Base-by-base conservation (phyloP, 2,329 filamentous ascomycete species). In the Talaromyces sp. region DNA sequence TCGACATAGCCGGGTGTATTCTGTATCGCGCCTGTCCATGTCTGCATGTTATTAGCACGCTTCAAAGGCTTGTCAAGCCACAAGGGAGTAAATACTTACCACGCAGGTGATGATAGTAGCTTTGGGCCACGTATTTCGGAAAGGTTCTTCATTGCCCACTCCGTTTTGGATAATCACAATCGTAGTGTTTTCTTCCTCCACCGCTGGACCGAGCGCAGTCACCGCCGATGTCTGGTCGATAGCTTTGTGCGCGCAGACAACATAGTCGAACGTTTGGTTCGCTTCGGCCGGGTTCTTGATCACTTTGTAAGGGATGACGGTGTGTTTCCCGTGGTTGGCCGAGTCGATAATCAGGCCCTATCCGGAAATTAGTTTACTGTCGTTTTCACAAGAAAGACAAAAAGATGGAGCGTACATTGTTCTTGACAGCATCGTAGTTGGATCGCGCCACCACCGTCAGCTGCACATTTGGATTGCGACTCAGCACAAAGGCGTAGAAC, bases 401-500 rank as follows among this genome's bases (percentile, higher is more conserved):
- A 24, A 27, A 14, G n/a, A 17, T 26, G 3, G 3, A 7, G 58
- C 67, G 41, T 62, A 78, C 77, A 63, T 78, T 70, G 13, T 67
- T 61, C 26, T 73, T 71, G 2, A 80, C 76, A 8, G 73, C 76
- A 5, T 78, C 72, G 53, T 79, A 79, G 56, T 80, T 80, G 0
- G 78, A 80, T 61, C 78, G 73, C 9, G 78, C 78, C 13, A 78
- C 73, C 0, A 80, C 78, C 0, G 75, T 77, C 17, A 80, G 61
- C 5, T 71, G 72, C 9, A 80, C 75, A 24, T 70, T 71, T 2
- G 75, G 63, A 32, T 69, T 72, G 2, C 79, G 76, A 57, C 73
- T 77, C 0, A 84, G 66, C 38, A 85, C 78, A 61, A 84, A 85
- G 8, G 81, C 80, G 49, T 85, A 85, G 64, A 85, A 85, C 2